Percentiles rank a stretch among this genome's conserved stretches.
These are phyloP conservation scores for Wallacemonas sp. DNA, from an alignment of 208 protist genomes.

Conservation along the genomic window DNA sequence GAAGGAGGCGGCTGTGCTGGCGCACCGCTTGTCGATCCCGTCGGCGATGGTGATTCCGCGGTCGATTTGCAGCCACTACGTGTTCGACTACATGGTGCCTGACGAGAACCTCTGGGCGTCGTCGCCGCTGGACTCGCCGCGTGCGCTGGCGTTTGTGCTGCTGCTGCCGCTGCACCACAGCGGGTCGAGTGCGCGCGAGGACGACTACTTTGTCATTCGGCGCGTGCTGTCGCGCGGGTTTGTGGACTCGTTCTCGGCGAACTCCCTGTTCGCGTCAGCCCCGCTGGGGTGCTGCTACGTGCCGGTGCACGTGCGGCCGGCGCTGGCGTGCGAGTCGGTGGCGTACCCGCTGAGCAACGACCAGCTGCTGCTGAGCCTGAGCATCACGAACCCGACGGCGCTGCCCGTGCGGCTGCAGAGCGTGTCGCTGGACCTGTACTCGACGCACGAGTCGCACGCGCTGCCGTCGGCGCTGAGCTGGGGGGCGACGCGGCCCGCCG, in stretches of 20 bases:
- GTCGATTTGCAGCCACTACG: constrained; percentile 19
- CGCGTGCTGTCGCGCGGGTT: constrained; percentile 23
- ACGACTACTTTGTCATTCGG: constrained; percentile 22
- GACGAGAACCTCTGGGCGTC: constrained; percentile 16
- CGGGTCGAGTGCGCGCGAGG: background rate
- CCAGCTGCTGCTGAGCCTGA: constrained; percentile 61
- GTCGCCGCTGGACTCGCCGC: background rate
- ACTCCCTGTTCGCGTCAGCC: constrained; percentile 18
- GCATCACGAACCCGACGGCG: constrained; percentile 54
- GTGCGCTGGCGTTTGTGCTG: constrained; percentile 29
- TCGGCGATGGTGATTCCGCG: constrained; percentile 19
- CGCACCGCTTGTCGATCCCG: constrained; percentile 17
- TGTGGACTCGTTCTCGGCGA: constrained; percentile 15
- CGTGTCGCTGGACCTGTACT: constrained; percentile 69
- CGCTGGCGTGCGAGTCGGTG: constrained; percentile 53
- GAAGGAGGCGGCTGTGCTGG: background rate
- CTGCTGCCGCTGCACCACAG: constrained; percentile 20
- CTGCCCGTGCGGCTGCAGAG: constrained; percentile 44
- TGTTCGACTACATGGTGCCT: constrained; percentile 34
- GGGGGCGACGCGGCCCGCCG: constrained; percentile 46
- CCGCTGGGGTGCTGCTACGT: constrained; percentile 55
- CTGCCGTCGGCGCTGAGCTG: constrained; percentile 33
- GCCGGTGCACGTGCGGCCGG: constrained; percentile 30
- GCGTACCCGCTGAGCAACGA: constrained; percentile 52
- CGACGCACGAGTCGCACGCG: constrained; percentile 36